A percentile compares a stretch with the other conserved stretches of the same genome.
Conservation (phyloP, 2,329 filamentous ascomycete genomes). For the Paramyrothecium roridum region DNA sequence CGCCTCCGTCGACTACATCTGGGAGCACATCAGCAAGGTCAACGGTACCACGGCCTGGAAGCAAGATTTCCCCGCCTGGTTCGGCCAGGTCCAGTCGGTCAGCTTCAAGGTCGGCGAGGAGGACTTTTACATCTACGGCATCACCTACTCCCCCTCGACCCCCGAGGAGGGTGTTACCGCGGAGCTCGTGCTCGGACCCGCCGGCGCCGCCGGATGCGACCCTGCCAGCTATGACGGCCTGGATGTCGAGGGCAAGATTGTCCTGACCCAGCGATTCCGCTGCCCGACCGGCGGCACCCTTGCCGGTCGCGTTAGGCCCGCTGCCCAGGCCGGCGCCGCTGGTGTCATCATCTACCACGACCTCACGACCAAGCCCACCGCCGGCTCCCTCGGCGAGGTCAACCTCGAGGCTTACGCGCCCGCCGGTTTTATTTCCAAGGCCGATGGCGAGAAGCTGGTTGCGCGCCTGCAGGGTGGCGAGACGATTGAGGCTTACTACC, state of each 20-base stretch:
- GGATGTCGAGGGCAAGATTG: constrained; percentile 20
- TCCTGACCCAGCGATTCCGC: constrained; percentile 15
- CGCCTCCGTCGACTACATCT: constrained; percentile 47
- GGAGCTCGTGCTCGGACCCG: constrained; percentile 13
- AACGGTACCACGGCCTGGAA: constrained; percentile 35
- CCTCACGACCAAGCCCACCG: constrained; percentile 12
- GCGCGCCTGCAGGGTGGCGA: constrained; percentile 35
- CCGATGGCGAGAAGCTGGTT: constrained; percentile 37
- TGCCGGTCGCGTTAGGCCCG: constrained; percentile 14
- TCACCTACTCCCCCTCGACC: constrained; percentile 16
- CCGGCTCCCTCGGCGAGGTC: constrained; percentile 16
- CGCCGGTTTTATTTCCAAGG: constrained; percentile 18
- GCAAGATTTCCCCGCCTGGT: constrained; percentile 46
- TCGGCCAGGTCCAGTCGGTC: constrained; percentile 37
- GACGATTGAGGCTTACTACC: constrained; percentile 12
- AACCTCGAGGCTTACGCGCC: constrained; percentile 12
- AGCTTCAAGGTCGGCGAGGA: constrained; percentile 24
- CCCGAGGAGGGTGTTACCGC: constrained; percentile 13
- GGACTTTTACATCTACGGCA: constrained; percentile 12
- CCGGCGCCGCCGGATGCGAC: constrained; percentile 17
- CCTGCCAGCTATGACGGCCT: constrained; percentile 11
- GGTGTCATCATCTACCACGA: constrained; percentile 16
- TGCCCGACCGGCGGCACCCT: constrained; percentile 19
- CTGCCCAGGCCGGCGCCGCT: constrained; percentile 13
- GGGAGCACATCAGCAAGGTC: constrained; percentile 39